Base-by-base conservation (phyloP, 306 rosid species). In the Sicyos edulis region DNA sequence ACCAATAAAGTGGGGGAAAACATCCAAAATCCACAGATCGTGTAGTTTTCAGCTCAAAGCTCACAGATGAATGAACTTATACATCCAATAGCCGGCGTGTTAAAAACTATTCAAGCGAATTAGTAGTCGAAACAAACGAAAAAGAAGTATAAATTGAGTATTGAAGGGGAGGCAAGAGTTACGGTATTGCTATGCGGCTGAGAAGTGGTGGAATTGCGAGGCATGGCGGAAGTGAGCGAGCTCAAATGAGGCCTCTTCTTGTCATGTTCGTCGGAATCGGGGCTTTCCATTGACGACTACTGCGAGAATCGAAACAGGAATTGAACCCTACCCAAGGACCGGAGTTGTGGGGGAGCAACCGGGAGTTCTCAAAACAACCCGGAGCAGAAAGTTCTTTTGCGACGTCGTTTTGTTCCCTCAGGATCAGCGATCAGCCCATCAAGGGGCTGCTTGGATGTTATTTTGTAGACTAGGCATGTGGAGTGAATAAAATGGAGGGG, bases 201-300 rank as follows among this genome's bases (percentile, higher is more conserved):
- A 45, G 89, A 78, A 19, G 80, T 78, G 74, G 70, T 76, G 56
- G 95, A 88, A 76, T 82, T 91, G 42, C 88, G 84, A 9, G 89
- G 77, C 75, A 77, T 72, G 79, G 84, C 75, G 44, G 89, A 65
- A 29, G 91, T 84, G 13, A 83, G 74, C 0, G 92, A 81, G 52
- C 80, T 78, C 77, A 85, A 83, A 78, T 91, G 92, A 74, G 84
- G 96, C 80, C 89, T 87, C 89, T 91, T 91, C 87, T 83, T 89
- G 54, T 84, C 86, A 20, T 92, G 96, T 76, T 87, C 97, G 40
- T 85, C 86, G 62, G 78, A 22, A 67, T 87, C 92, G 24, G 83
- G 72, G 78, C 80, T 81, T 75, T 88, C 96, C 97, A 91, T 88
- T 54, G 52, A 76, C 19, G 54, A n/a, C n/a, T n/a, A 70, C 74